phyloP scores from a whole-genome alignment of 768 basidiomycete genomes.

The Russula sp. region DNA sequence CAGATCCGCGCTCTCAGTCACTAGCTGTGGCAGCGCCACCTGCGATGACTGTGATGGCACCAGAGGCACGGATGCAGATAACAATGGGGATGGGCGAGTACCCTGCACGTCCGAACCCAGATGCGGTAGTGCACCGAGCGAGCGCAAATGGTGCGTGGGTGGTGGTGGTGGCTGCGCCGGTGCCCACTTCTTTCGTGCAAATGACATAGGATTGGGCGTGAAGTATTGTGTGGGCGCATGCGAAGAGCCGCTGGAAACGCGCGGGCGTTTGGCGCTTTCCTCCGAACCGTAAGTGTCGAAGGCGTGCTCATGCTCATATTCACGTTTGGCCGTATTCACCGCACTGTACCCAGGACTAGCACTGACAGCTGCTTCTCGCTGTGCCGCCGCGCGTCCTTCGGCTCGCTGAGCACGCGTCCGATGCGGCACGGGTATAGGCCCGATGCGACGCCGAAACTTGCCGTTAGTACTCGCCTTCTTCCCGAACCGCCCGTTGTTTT shows the following conservation, averaged over 20 bases:
- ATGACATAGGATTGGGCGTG: conserved; percentile 30
- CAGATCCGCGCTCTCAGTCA: background rate
- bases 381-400: conserved; percentile 21
- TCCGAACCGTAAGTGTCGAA: background rate
- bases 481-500: conserved; percentile 59
- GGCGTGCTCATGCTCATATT: conserved; percentile 11
- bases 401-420: conserved; percentile 20
- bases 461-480: conserved; percentile 49
- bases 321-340: conserved; percentile 14
- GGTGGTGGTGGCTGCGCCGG: conserved; percentile 17
- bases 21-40: background rate
- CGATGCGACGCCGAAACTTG: conserved; percentile 29
- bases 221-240: conserved; percentile 18
- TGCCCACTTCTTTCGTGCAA: conserved; percentile 31
- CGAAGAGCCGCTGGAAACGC: conserved; percentile 3
- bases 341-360: background rate
- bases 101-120: background rate
- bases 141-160: conserved; percentile 13
- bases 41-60: background rate
- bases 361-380: conserved; percentile 10
- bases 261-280: conserved; percentile 1
- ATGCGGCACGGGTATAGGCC: background rate
- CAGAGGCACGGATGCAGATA: background rate
- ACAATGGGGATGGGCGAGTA: background rate
- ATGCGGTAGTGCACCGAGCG: conserved; percentile 1